phyloP scores from a whole-genome alignment of 1,284 basidiomycete genomes.

The Papiliotrema terrestris region DNA sequence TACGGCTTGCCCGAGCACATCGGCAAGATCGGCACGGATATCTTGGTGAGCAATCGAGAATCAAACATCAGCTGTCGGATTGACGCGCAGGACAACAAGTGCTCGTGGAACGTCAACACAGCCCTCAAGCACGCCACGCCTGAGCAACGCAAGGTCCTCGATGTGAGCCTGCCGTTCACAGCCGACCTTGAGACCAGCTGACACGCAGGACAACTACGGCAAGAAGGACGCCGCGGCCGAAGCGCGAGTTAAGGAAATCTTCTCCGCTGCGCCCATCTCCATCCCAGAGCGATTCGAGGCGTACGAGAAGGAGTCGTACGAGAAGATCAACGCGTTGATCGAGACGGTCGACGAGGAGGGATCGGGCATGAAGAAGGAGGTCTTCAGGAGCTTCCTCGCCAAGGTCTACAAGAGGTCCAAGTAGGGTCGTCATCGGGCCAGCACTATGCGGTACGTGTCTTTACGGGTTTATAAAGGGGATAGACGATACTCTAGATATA shows the following conservation, averaged over 20 bases:
- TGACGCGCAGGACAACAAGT: conserved; percentile 77
- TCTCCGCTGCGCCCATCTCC: conserved; percentile 60
- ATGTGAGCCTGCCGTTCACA: conserved; percentile 45
- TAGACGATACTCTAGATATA: neutral
- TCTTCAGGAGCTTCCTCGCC: conserved; percentile 78
- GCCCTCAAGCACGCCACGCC: conserved; percentile 68
- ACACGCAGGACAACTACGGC: conserved; percentile 77
- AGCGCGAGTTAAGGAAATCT: conserved; percentile 72
- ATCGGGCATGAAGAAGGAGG: conserved; percentile 67
- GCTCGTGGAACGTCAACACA: conserved; percentile 93
- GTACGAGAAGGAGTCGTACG: conserved; percentile 77
- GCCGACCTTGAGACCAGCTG: neutral
- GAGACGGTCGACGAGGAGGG: conserved; percentile 62
- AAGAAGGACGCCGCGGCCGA: conserved; percentile 66
- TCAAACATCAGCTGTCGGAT: neutral
- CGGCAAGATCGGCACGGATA: conserved; percentile 97
- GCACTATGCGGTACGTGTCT: too few species aligned
- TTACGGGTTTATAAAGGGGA: neutral
- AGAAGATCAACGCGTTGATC: conserved; percentile 64
- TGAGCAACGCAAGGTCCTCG: conserved; percentile 58
- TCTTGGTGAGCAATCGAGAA: conserved; percentile 60
- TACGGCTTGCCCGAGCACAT: conserved; percentile 86
- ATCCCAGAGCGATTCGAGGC: conserved; percentile 65
- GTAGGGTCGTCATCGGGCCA: conserved; percentile 47
- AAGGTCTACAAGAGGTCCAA: conserved; percentile 89